Base-by-base conservation (phyloP, 371 early-diverging fungal genomes). In the Apophysomyces elegans region DNA sequence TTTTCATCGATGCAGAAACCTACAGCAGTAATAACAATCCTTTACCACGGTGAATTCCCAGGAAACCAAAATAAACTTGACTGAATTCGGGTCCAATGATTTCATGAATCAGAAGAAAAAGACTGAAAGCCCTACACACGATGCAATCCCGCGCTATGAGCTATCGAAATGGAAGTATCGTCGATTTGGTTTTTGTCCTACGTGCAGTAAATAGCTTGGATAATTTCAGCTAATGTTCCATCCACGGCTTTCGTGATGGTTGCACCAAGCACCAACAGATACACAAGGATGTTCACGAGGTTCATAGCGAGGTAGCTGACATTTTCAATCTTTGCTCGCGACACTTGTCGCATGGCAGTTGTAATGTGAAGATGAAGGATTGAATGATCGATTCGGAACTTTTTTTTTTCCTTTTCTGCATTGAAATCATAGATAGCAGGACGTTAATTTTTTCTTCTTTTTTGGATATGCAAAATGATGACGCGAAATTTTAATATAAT, bases 201-300 rank as follows among this genome's bases (percentile, higher is more conserved):
- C 81, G 63, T 69, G 69, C 77, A 72, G 66, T 81, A 78, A 45
- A 81, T 72, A 16, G 70, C 47, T 64, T 75, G 72, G 5, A 81
- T 70, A 18, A 78, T 81, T 32, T 78, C 77, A 6, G 70, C 70
- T 16, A 81, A 47, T 16, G 70, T 66, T 3, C 74, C 75, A 58
- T 68, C 68, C 14, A 67, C 63, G 13, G 72, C 74, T 58, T 81
- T 81, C 11, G 68, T 37, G n/a, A 78, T 73, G 2, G 79, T 71
- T 2, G 77, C 77, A 14, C 68, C 63, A 61, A 78, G 67, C 2
- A 78, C 64, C 41, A 81, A 54, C 3, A 73, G 7, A 64, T 72
- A 78, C 6, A 71, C 47, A 41, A 56, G 8, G 7, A 74, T 68
- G 36, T 81, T 81, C 4, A 68, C 35, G 5, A 63, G 36, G 56